Percentiles rank a stretch among this genome's conserved stretches.
phyloP scores from a whole-genome alignment of 2,329 filamentous ascomycete genomes.

The Claviceps digitariae region DNA sequence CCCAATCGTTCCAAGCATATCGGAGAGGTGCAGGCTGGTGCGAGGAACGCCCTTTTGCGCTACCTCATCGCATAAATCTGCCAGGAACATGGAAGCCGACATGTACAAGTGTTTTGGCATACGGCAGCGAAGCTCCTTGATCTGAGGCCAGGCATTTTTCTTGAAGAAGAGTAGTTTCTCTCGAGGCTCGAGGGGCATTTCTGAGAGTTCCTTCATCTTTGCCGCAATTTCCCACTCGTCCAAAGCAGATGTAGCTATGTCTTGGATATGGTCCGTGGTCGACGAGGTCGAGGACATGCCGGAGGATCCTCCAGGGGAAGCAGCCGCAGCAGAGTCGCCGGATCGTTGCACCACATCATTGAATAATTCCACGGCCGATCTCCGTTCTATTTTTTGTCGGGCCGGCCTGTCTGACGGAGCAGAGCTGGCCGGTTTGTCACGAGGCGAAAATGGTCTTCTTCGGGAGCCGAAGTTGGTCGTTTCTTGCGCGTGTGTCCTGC shows the following conservation, averaged over 20 bases:
- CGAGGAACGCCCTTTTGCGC: conserved; percentile 7
- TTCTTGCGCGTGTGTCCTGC: not conserved
- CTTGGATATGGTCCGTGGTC: not conserved
- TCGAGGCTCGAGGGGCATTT: conserved; percentile 2
- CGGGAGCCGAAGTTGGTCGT: not conserved
- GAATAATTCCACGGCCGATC: conserved; percentile 20
- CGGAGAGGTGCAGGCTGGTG: conserved; percentile 14
- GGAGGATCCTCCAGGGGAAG: not conserved
- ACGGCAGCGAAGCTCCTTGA: conserved; percentile 14
- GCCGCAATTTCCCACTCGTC: conserved; percentile 18
- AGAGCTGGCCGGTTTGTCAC: conserved; percentile 1
- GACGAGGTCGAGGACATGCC: not conserved
- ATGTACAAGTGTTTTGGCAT: conserved; percentile 17
- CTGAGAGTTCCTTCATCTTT: conserved; percentile 15
- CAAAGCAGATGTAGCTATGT: conserved; percentile 6
- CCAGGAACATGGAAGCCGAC: conserved; percentile 11
- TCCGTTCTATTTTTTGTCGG: conserved; percentile 5
- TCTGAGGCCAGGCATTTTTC: conserved; percentile 17
- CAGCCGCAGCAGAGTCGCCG: not conserved
- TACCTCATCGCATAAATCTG: conserved; percentile 8
- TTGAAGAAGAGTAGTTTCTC: conserved; percentile 15
- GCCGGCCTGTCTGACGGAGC: not conserved
- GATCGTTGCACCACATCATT: conserved; percentile 20
- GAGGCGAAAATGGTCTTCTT: not conserved
- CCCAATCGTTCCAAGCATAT: conserved; percentile 14